Evolutionary conservation across 1,284 basidiomycete genomes (phyloP), one percentile per base, ranked within the genome.

Genomic region (Apiotrichum gracile): DNA sequence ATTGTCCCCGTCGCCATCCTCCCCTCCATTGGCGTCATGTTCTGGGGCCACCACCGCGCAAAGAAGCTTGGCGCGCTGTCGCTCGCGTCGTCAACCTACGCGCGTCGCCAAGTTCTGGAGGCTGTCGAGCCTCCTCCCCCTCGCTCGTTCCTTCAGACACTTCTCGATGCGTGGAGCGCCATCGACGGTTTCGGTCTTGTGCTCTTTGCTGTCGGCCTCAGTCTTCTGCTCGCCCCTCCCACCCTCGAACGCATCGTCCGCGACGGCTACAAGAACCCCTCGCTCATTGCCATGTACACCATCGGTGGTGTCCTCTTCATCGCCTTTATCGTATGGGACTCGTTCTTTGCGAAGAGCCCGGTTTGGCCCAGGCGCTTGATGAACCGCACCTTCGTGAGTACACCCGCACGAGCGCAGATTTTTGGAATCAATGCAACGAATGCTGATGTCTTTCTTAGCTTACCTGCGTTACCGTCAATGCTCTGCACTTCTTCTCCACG

Each of bases 271-370:
- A 54, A 55, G 21, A 76, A 76, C 55, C 68, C 69, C n/a, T 73
- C 70, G 2, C 65, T 78, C 49, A 77, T 78, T 53, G 74, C 76
- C 50, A 71, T 78, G 69, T 64, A 75, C 45, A 64, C 66, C 35
- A 63, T 74, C 25, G 77, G 76, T 26, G 71, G 66, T 5, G 47
- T 74, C 21, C 55, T 73, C 33, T 69, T 77, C 58, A 65, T 69
- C 54, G 53, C 62, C 16, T 77, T 72, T 49, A 42, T 64, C 22
- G 47, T 72, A 29, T 78, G 70, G 68, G 77, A 78, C 52, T 55
- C 63, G 53, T 64, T 58, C 46, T 68, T 64, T 29, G 69, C 77
- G 16, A 54, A 59, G n/a, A 61, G 72, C 58, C 76, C 76, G 6
- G 64, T 78, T 57, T 70, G 75, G 66, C 74, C 73, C 13, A 60